Evolutionary conservation across 805 yeast species (phyloP).

Genomic region (Spathaspora sp.): DNA sequence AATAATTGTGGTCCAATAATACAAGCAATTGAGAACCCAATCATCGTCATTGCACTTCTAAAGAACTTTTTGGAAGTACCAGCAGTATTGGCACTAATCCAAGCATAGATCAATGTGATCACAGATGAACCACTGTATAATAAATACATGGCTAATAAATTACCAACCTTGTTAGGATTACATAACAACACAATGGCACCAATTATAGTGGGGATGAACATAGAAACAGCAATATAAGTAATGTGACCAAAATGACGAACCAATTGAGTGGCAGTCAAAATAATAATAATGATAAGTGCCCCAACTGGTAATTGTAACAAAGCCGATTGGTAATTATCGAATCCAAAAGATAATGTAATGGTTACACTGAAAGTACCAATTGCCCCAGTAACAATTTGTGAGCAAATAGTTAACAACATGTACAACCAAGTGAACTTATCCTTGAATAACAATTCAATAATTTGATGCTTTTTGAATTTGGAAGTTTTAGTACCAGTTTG

Average conservation of each 20-base stretch:
- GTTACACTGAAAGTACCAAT: conserved; percentile 52
- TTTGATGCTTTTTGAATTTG: conserved; percentile 41
- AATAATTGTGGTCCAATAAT: conserved; percentile 69
- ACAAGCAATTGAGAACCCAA: conserved; percentile 66
- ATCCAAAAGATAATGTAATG: conserved; percentile 51
- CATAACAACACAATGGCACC: conserved; percentile 43
- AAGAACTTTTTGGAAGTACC: conserved; percentile 74
- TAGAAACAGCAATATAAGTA: conserved; percentile 21
- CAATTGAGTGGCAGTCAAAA: conserved; percentile 28
- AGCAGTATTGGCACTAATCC: conserved; percentile 64
- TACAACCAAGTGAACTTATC: conserved; percentile 52
- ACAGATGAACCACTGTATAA: conserved; percentile 55
- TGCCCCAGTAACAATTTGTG: conserved; percentile 50
- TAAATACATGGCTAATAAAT: conserved; percentile 46
- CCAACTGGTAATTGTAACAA: conserved; percentile 58
- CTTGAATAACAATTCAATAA: conserved; percentile 41
- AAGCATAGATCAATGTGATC: conserved; percentile 54
- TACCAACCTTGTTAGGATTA: conserved; percentile 37
- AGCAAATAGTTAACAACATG: conserved; percentile 40
- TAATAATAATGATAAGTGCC: conserved; percentile 37
- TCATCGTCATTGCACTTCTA: conserved; percentile 53
- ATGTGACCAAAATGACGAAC: conserved; percentile 24
- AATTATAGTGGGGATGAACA: conserved; percentile 31
- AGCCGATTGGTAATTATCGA: conserved; percentile 41
- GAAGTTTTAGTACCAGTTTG: conserved; percentile 52